Conservation (phyloP, 805 yeast species). For the Wickerhamiella shivajii region DNA sequence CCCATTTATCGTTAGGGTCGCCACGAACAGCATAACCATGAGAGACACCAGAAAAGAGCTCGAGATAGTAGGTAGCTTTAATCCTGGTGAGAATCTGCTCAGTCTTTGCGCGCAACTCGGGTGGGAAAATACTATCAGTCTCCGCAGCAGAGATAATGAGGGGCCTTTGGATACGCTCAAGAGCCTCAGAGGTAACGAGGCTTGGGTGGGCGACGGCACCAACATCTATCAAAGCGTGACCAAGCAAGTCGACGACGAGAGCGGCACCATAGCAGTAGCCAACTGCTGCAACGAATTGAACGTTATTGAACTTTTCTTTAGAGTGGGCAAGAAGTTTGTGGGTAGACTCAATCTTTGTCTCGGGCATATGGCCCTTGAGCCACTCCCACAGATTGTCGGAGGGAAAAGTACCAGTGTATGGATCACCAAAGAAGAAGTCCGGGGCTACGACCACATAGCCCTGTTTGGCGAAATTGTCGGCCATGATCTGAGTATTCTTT, state of each 20-base stretch:
- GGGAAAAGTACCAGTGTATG: no score
- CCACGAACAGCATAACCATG: slow-evolving; percentile 82
- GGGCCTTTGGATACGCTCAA: slow-evolving; percentile 46
- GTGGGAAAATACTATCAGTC: slow-evolving; percentile 45
- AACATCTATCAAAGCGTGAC: slow-evolving; percentile 30
- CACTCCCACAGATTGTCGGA: no score
- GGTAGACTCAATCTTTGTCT: no score
- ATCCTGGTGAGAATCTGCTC: slow-evolving; percentile 42
- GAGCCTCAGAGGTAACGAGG: slow-evolving; percentile 48
- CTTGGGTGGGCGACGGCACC: slow-evolving; percentile 86
- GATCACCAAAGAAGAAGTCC: slow-evolving; percentile 51
- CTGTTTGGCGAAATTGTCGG: slow-evolving; percentile 36
- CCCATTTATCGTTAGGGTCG: slow-evolving; percentile 38
- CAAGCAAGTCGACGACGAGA: no score
- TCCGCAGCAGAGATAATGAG: slow-evolving; percentile 64
- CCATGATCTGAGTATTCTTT: slow-evolving; percentile 40
- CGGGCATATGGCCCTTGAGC: slow-evolving; percentile 10
- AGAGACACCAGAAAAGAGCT: slow-evolving; percentile 43
- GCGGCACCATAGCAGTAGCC: slow-evolving; percentile 46
- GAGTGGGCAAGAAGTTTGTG: no score
- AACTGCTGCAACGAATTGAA: no score
- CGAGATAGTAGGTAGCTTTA: slow-evolving; percentile 43
- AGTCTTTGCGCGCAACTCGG: slow-evolving; percentile 47
- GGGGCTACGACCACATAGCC: slow-evolving; percentile 62
- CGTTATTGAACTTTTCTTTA: no score